phyloP scores from a whole-genome alignment of 2,329 filamentous ascomycete species.

The Penicillium aurantiogriseum region DNA sequence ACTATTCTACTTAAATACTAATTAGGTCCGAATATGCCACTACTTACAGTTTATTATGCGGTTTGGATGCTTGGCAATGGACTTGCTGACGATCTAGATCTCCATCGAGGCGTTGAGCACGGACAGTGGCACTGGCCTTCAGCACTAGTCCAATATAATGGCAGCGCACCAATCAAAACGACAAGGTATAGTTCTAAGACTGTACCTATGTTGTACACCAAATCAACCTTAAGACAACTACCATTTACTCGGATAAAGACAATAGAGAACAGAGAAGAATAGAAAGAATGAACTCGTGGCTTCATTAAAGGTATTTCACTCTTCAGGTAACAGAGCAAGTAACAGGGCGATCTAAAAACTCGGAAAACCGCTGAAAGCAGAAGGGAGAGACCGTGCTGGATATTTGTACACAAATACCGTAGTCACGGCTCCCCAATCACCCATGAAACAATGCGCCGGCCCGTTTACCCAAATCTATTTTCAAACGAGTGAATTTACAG shows the following conservation, averaged over 20 bases:
- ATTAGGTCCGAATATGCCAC: not conserved
- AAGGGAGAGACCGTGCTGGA: slow-evolving; percentile 1
- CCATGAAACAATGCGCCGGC: slow-evolving; percentile 14
- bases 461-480: slow-evolving; percentile 15
- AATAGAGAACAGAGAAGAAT: not conserved
- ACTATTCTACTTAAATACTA: not conserved
- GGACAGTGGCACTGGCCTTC: not conserved
- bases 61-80: not conserved
- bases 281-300: slow-evolving; percentile 12
- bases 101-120: not conserved
- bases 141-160: not conserved
- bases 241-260: not conserved
- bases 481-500: slow-evolving; percentile 34
- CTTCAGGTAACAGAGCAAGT: slow-evolving; percentile 4
- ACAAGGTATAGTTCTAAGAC: not conserved
- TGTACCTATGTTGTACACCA: not conserved
- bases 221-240: not conserved
- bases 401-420: not conserved
- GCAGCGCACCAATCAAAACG: slow-evolving; percentile 3
- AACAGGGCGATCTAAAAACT: slow-evolving; percentile 11
- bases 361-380: slow-evolving; percentile 8
- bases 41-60: not conserved
- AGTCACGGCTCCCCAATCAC: not conserved
- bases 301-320: slow-evolving; percentile 11
- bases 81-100: not conserved